Base-by-base conservation (phyloP, 1,284 basidiomycete species). In the Austroboletus novae-zelandiae region DNA sequence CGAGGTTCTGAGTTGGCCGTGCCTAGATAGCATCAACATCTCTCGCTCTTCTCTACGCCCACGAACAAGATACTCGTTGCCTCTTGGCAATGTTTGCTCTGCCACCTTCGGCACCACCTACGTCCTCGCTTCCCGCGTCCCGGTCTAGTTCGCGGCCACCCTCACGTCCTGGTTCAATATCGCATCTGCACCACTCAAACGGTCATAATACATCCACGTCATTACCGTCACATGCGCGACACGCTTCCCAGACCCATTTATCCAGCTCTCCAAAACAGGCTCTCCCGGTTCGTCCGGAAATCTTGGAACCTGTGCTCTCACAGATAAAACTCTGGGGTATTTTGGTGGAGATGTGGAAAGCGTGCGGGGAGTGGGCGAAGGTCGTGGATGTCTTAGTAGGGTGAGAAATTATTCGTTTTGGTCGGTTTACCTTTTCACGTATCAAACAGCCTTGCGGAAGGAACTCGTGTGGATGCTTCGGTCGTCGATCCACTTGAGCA, bases 231-330 rank as follows among this genome's bases (percentile, higher is more conserved):
- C 51, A 64, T 32, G 18, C 43, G 20, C 45, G 39, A 20, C 50
- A 55, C 5, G 15, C 34, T 10, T 50, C 55, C 14, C 44, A 58
- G 31, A 17, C 40, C 18, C 8, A n/a, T 11, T 37, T 11, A 32
- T 9, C 40, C 11, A 43, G 25, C 23, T 23, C 35, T 23, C 27
- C 25, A n/a, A 41, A 29, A 18, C 45, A 53, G 20, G 43, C 35
- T 4, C 30, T 55, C 2, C 52, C 58, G 9, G 46, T 68, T 40
- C 55, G 46, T 6, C 37, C 47, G 9, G 58, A 90, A 85, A 78
- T 88, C 35, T 82, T 95, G 23, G 93, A 95, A 60, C 94, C 91
- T 0, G 84, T 88, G 0, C 78, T 95, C 0, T 85, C 81, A 15
- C 88, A 88, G 61, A 71, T 95, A 9, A 48, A 50, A 7, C 54